A percentile compares a stretch with the other conserved stretches of the same genome.
Conservation (phyloP, 495 filamentous ascomycete species). For the Oidiodendron maius region DNA sequence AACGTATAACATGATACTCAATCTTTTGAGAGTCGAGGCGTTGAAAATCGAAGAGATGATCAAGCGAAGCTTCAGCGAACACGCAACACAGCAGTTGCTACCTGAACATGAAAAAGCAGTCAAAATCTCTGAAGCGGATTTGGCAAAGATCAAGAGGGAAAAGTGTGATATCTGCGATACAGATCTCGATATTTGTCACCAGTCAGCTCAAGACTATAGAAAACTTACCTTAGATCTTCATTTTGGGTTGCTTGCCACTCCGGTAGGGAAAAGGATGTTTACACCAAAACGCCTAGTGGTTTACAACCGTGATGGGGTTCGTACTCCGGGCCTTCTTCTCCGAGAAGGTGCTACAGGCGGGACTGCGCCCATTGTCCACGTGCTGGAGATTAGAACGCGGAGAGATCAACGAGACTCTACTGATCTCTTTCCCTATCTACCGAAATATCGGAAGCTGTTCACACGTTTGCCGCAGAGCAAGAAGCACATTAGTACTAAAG, state of each 20-base stretch:
- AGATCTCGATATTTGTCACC: conserved; percentile 72
- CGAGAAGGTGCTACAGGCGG: conserved; percentile 62
- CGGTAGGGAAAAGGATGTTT: conserved; percentile 77
- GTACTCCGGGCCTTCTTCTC: conserved; percentile 74
- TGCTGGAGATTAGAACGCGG: conserved; percentile 65
- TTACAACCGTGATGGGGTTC: conserved; percentile 61
- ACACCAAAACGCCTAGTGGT: conserved; percentile 66
- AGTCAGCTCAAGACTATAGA: conserved; percentile 72
- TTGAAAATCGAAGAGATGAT: conserved; percentile 99
- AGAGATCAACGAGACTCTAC: conserved; percentile 61
- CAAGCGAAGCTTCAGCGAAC: conserved; percentile 97
- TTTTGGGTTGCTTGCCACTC: conserved; percentile 60
- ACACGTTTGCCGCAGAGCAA: conserved; percentile 48
- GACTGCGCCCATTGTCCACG: conserved; percentile 58
- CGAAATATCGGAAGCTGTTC: conserved; percentile 55
- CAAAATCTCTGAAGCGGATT: conserved; percentile 84
- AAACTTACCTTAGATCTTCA: conserved; percentile 69
- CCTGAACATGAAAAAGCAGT: conserved; percentile 94
- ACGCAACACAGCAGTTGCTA: conserved; percentile 92
- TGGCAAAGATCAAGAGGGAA: conserved; percentile 84
- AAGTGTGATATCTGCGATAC: conserved; percentile 75
- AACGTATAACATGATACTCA: conserved; percentile 99
- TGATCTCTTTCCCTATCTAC: conserved; percentile 74
- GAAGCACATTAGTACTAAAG: conserved; percentile 58
- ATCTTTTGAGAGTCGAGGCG: conserved; percentile 90